Base-by-base conservation (phyloP, 2,329 filamentous ascomycete species). In the Coccinonectria pachysandricola region DNA sequence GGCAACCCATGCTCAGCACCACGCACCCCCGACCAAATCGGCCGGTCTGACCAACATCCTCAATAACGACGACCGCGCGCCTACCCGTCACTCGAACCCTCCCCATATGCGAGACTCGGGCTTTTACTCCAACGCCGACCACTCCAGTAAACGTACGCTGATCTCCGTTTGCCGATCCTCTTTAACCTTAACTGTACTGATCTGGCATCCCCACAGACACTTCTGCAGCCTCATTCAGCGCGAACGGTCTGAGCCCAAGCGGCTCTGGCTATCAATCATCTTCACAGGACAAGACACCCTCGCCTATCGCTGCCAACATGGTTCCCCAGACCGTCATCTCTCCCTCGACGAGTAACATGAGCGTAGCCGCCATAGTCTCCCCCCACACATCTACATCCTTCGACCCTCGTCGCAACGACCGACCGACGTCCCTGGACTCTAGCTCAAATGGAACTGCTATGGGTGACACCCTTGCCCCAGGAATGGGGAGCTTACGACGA, bases 331-430 rank as follows among this genome's bases (percentile, higher is more conserved):
- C 68, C 7, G 49, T 75, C 11, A 55, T 68, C 18, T 76, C 72
- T 6, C 70, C 73, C 5, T 50, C 61, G 1, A 62, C 64, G 9
- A 66, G 65, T 40, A 67, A 70, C 45, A 79, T 79, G 74, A 77
- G 71, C 32, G 71, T 78, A 20, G 70, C 72, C 12, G 72, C 72
- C 11, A 76, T 78, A 56, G 70, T 78, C 8, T 77, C 74, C 11
- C 72, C 72, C 5, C 70, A 69, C 1, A 62, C 64, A 2, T 57
- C 68, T 5, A 55, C 53, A 5, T 56, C 50, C 37, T 45, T 36
- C 12, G 43, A 55, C 10, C 55, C 60, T 13, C 63, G 65, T 24
- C 61, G 60, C 7, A 7, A 7, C 36, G 59, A 60, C 30, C 49
- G 56, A 22, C 50, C 58, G 23, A 57, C 45, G 26, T 56, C 48